Evolutionary conservation across 345 rosid genomes (phyloP).

Genomic region (Acer saccharum): DNA sequence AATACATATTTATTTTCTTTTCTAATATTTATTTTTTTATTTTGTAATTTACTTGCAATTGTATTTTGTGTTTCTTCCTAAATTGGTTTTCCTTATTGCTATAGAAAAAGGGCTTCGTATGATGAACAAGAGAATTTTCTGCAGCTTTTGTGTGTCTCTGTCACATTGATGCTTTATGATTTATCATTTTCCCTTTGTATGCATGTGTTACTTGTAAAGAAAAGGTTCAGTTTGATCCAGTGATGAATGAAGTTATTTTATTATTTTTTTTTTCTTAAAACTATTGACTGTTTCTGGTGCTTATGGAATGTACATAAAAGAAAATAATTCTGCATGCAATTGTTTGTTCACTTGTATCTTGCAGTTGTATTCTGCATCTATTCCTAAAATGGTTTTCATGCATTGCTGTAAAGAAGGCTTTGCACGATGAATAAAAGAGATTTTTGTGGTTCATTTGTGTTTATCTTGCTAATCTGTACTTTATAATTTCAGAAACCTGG

Average conservation of each 20-base stretch:
- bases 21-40: too few species aligned
- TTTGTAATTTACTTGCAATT: neutral
- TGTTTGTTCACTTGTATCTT: neutral
- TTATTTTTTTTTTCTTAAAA: neutral
- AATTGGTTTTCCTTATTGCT: neutral
- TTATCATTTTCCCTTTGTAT: neutral
- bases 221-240: neutral
- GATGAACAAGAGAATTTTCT: slow-evolving; percentile 1
- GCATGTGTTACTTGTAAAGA: slow-evolving; percentile 1
- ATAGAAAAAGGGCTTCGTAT: neutral
- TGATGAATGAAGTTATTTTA: neutral
- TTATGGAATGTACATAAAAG: neutral
- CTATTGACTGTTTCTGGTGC: neutral
- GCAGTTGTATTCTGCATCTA: neutral
- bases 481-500: slow-evolving; percentile 88
- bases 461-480: slow-evolving; percentile 29
- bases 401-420: slow-evolving; percentile 5
- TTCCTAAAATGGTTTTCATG: neutral
- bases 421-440: neutral
- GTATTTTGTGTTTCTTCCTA: neutral
- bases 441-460: slow-evolving; percentile 10
- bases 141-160: slow-evolving; percentile 5
- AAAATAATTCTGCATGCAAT: neutral
- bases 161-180: neutral
- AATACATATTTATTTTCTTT: too few species aligned